A percentile compares a stretch with the other conserved stretches of the same genome.
phyloP scores from a whole-genome alignment of 116 monocot genomes.

The Posidonia oceanica region DNA sequence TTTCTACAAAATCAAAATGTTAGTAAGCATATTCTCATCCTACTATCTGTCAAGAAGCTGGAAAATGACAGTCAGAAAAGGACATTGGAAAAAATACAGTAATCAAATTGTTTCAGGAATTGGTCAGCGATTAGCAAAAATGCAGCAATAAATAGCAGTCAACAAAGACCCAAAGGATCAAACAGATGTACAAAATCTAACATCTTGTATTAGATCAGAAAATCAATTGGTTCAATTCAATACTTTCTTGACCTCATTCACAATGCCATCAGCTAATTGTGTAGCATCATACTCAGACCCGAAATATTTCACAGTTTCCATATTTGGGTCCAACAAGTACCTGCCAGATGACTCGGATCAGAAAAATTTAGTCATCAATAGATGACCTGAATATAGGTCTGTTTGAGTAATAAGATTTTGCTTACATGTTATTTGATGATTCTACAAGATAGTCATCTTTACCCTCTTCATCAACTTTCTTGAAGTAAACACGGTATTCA shows the following conservation, averaged over 20 bases:
- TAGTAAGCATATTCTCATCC: too few species aligned
- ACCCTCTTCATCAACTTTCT: conserved; percentile 78
- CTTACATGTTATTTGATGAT: conserved; percentile 86
- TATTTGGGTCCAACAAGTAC: conserved; percentile 73
- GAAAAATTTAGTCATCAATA: background rate
- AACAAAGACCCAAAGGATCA: too few species aligned
- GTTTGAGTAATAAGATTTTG: background rate
- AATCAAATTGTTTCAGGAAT: too few species aligned
- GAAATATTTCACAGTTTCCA: conserved; percentile 63
- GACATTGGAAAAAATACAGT: too few species aligned
- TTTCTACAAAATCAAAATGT: too few species aligned
- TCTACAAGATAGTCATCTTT: conserved; percentile 84
- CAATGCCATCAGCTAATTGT: conserved; percentile 46
- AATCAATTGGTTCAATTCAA: background rate
- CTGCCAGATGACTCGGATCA: conserved; percentile 17
- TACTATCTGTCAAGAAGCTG: too few species aligned
- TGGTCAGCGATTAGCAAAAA: too few species aligned
- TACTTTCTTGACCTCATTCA: conserved; percentile 33
- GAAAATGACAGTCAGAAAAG: too few species aligned
- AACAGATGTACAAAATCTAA: too few species aligned
- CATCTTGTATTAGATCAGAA: too few species aligned
- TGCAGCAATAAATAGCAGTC: too few species aligned
- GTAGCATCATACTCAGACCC: conserved; percentile 53
- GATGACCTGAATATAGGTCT: background rate
- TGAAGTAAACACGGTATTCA: conserved; percentile 84